These are phyloP conservation scores for Magnusiomyces magnusii DNA, from an alignment of 1,139 yeast species.

Conservation along the genomic window DNA sequence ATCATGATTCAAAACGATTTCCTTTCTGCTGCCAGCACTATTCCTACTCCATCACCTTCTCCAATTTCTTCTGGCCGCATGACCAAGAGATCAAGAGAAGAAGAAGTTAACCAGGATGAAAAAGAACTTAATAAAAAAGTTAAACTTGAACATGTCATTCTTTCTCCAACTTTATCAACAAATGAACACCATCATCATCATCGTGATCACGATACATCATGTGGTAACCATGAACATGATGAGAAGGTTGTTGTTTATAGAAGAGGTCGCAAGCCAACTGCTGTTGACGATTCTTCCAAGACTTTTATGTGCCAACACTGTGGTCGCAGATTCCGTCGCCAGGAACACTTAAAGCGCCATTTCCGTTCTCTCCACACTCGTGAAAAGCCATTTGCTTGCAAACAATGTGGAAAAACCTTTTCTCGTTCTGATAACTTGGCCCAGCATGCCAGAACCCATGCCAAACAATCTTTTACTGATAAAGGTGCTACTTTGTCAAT, in stretches of 20 bases:
- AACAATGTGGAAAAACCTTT: constrained; percentile 62
- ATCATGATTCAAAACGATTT: not conserved
- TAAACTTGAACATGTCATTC: not conserved
- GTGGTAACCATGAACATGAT: not conserved
- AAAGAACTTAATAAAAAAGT: not conserved
- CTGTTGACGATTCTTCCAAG: constrained; percentile 24
- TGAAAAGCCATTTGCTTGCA: constrained; percentile 68
- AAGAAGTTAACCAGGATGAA: not conserved
- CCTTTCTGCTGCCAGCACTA: not conserved
- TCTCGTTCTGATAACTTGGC: constrained; percentile 69
- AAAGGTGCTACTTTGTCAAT: not conserved
- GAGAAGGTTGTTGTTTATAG: constrained; percentile 13
- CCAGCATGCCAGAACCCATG: constrained; percentile 65
- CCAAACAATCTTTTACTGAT: constrained; percentile 1
- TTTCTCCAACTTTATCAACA: not conserved
- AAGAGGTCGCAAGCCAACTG: constrained; percentile 30
- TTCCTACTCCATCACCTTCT: constrained; percentile 6
- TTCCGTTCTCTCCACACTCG: constrained; percentile 60
- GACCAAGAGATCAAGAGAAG: not conserved
- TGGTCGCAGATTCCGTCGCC: constrained; percentile 50
- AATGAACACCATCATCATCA: not conserved
- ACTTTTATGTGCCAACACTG: constrained; percentile 32
- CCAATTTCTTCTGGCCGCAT: not conserved
- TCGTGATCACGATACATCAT: not conserved
- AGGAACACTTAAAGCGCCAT: constrained; percentile 73